Conservation (phyloP, 805 yeast species). For the Jamesozyma spencerorum region DNA sequence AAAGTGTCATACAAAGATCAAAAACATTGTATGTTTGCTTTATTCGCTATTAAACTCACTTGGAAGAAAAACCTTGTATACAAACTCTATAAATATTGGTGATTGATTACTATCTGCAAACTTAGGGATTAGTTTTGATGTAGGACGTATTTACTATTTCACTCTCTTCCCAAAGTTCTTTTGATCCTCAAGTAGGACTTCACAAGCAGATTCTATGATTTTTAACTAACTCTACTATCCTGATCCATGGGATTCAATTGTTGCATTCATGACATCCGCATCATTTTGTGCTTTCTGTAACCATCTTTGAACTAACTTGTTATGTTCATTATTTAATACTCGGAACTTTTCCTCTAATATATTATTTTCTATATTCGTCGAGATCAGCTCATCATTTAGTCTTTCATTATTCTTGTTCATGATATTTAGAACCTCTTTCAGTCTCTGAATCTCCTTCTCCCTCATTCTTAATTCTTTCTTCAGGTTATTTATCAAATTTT, state of each 20-base stretch:
- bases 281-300: constrained; percentile 47
- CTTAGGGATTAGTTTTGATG: no score
- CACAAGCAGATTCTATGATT: no score
- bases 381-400: constrained; percentile 59
- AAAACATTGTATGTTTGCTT: no score
- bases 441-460: constrained; percentile 19
- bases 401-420: constrained; percentile 50
- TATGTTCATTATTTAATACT: constrained; percentile 40
- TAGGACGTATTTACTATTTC: no score
- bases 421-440: constrained; percentile 27
- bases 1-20: no score
- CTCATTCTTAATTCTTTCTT: constrained; percentile 6
- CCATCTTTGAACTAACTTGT: constrained; percentile 48
- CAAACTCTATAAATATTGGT: no score
- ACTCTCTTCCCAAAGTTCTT: no score
- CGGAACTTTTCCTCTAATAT: constrained; percentile 29
- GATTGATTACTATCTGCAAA: no score
- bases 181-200: no score
- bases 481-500: neutral
- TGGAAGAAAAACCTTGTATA: no score
- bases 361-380: constrained; percentile 47
- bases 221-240: neutral
- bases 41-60: no score
- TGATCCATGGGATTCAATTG: neutral
- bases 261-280: constrained; percentile 48